Evolutionary conservation across 441 rosid genomes (phyloP).

Genomic region (Dalechampia spathulata): DNA sequence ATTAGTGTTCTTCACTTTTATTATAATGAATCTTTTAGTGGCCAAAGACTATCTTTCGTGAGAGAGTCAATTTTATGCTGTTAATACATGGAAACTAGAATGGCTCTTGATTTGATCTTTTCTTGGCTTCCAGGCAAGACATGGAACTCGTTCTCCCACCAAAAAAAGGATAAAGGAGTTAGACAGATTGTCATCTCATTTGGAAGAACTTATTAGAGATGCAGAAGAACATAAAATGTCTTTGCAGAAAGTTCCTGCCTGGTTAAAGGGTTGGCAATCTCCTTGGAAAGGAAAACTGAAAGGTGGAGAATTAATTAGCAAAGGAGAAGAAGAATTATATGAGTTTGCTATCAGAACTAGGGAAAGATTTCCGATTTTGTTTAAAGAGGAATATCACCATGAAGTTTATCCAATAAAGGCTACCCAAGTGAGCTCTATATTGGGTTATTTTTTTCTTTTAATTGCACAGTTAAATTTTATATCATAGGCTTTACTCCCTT

Average conservation of each 20-base stretch:
- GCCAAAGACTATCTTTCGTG: too few species aligned
- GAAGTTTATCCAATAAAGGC: conserved; percentile 74
- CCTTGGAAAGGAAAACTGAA: conserved; percentile 82
- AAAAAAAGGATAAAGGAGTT: conserved; percentile 72
- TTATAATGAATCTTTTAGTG: too few species aligned
- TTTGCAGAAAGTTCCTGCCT: conserved; percentile 49
- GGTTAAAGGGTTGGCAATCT: conserved; percentile 69
- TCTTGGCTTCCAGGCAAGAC: conserved; percentile 51
- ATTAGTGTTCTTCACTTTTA: too few species aligned
- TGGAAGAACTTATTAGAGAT: conserved; percentile 49
- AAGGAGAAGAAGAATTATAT: conserved; percentile 86
- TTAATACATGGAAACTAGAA: too few species aligned
- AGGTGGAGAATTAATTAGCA: conserved; percentile 69
- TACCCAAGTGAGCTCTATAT: conserved; percentile 54
- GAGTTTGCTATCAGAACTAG: conserved; percentile 68
- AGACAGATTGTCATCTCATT: conserved; percentile 51
- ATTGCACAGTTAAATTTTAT: too few species aligned
- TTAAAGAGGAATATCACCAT: conserved; percentile 76
- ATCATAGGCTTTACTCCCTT: too few species aligned
- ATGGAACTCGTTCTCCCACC: conserved; percentile 96
- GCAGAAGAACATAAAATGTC: conserved; percentile 40
- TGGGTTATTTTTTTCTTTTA: background rate
- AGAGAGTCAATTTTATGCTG: too few species aligned
- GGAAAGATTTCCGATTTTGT: conserved; percentile 61
- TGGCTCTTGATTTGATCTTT: background rate